phyloP scores from a whole-genome alignment of 495 filamentous ascomycete species.

The Xylaria bambusicola region DNA sequence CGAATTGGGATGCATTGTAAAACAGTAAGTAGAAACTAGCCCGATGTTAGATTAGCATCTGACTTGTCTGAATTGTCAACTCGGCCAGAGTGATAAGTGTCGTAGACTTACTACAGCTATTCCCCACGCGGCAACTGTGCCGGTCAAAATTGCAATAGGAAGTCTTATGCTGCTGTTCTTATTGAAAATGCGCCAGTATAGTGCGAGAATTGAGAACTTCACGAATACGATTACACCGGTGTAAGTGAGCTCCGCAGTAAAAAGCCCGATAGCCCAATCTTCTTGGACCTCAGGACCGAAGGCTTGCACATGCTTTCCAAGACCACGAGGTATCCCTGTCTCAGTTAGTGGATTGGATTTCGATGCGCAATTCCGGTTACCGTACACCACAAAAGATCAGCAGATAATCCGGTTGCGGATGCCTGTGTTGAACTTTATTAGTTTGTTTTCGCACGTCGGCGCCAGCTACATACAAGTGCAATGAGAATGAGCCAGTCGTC shows the following conservation, averaged over 20 bases:
- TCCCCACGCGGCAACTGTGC: not conserved
- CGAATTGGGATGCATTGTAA: slow-evolving; percentile 34
- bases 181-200: slow-evolving; percentile 12
- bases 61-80: no score
- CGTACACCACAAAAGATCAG: not conserved
- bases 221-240: slow-evolving; percentile 6
- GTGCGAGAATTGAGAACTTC: not conserved
- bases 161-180: not conserved
- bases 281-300: not conserved
- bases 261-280: not conserved
- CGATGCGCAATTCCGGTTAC: not conserved
- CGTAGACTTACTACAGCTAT: slow-evolving; percentile 2
- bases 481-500: slow-evolving; percentile 2
- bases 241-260: slow-evolving; percentile 1
- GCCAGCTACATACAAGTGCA: not conserved
- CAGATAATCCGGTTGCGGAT: not conserved
- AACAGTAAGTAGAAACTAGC: not conserved
- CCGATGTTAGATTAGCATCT: no score
- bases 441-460: not conserved
- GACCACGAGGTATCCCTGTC: slow-evolving; percentile 5
- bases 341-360: not conserved
- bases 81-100: not conserved
- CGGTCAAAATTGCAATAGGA: not conserved
- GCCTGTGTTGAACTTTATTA: not conserved
- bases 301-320: not conserved